Conservation (phyloP, 192 early-diverging fungal genomes). For the Gaertneriomyces semiglobifer region DNA sequence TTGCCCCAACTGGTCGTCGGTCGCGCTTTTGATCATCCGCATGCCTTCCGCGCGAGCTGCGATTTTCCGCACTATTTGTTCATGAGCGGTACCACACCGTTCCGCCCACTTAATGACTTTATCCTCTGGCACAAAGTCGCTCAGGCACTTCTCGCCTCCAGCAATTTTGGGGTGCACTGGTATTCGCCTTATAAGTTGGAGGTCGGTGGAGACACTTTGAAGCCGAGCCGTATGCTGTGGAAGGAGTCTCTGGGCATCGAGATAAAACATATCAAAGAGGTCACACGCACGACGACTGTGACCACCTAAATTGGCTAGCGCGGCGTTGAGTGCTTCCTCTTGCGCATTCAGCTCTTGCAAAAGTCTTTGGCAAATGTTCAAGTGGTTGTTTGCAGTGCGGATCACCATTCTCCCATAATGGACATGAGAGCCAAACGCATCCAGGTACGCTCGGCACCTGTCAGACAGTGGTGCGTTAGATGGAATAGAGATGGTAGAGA, state of each 20-base stretch:
- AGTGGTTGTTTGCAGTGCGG: slow-evolving; percentile 8
- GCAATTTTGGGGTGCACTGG: slow-evolving; percentile 41
- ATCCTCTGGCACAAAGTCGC: slow-evolving; percentile 44
- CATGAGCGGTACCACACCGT: slow-evolving; percentile 42
- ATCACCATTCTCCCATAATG: slow-evolving; percentile 15
- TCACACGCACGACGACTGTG: slow-evolving; percentile 27
- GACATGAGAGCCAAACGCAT: slow-evolving; percentile 27
- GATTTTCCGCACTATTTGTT: slow-evolving; percentile 35
- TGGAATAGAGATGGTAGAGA: background rate
- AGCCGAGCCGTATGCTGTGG: slow-evolving; percentile 34
- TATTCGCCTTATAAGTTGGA: slow-evolving; percentile 41
- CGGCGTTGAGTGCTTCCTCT: slow-evolving; percentile 33
- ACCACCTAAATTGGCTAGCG: slow-evolving; percentile 31
- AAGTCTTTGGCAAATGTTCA: slow-evolving; percentile 12
- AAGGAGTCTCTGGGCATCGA: slow-evolving; percentile 42
- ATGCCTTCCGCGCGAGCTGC: slow-evolving; percentile 23
- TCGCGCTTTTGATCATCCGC: slow-evolving; percentile 27
- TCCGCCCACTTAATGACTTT: slow-evolving; percentile 42
- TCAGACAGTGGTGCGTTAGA: background rate
- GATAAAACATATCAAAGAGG: slow-evolving; percentile 20
- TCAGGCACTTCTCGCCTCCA: slow-evolving; percentile 28
- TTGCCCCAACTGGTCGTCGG: slow-evolving; percentile 30
- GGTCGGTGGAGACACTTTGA: slow-evolving; percentile 44
- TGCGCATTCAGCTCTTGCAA: slow-evolving; percentile 39
- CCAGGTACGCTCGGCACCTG: slow-evolving; percentile 5